Evolutionary conservation across 805 yeast species (phyloP).

Genomic region (Kluyveromyces aestuarii): DNA sequence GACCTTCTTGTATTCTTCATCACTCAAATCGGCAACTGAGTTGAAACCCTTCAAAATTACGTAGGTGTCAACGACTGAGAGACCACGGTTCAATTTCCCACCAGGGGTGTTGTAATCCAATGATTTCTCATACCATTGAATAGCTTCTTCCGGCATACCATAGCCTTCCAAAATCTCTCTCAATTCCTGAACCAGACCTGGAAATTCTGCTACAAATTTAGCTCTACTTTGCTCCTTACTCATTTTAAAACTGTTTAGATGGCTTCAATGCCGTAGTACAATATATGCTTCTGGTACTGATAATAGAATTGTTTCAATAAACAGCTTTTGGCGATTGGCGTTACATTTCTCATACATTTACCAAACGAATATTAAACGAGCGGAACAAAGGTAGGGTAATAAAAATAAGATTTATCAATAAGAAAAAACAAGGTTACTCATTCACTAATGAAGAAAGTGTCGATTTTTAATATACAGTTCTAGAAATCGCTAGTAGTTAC

Average conservation of each 20-base stretch:
- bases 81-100: slow-evolving; percentile 93
- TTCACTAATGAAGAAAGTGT: not conserved
- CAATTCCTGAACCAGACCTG: slow-evolving; percentile 68
- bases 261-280: not conserved
- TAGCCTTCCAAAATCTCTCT: slow-evolving; percentile 49
- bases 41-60: slow-evolving; percentile 61
- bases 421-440: too few species aligned
- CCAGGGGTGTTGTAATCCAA: slow-evolving; percentile 88
- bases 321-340: not conserved
- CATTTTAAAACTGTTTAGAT: slow-evolving; percentile 5
- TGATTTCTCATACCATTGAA: slow-evolving; percentile 69
- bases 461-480: not conserved
- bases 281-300: too few species aligned
- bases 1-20: slow-evolving; percentile 69
- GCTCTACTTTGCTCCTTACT: slow-evolving; percentile 31
- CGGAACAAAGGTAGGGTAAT: not conserved
- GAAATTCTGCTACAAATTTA: slow-evolving; percentile 61
- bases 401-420: too few species aligned
- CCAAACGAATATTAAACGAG: not conserved
- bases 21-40: slow-evolving; percentile 47
- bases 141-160: slow-evolving; percentile 80
- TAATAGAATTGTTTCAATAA: too few species aligned
- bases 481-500: not conserved
- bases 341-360: not conserved
- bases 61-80: slow-evolving; percentile 91